Evolutionary conservation across 2,329 filamentous ascomycete genomes (phyloP).

Genomic region (Penicillium decumbens): DNA sequence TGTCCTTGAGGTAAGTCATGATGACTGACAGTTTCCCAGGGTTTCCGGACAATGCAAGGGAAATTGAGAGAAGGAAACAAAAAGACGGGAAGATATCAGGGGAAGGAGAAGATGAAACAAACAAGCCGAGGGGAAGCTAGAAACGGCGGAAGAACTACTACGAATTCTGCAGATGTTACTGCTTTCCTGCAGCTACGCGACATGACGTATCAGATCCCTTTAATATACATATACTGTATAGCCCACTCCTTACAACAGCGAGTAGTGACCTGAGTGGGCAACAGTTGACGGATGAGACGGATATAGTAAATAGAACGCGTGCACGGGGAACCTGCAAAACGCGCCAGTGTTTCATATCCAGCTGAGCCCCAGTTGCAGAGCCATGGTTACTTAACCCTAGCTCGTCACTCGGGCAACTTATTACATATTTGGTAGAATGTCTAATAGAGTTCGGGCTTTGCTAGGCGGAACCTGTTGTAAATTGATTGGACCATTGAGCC

Average conservation of each 20-base stretch:
- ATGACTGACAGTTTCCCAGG: constrained; percentile 2
- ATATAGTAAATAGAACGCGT: constrained; percentile 10
- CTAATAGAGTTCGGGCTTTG: background rate
- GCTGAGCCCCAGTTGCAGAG: constrained; percentile 9
- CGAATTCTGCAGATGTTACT: background rate
- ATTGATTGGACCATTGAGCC: background rate
- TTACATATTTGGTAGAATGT: background rate
- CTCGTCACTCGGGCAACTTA: constrained; percentile 3
- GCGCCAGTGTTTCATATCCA: constrained; percentile 25
- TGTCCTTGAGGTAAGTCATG: constrained; percentile 42
- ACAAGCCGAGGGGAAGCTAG: constrained; percentile 3
- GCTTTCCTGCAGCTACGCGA: background rate
- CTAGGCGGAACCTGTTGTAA: background rate
- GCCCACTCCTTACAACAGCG: background rate
- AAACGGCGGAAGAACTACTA: constrained; percentile 1
- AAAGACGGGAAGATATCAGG: constrained; percentile 12
- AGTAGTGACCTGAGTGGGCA: constrained; percentile 9
- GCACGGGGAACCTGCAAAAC: constrained; percentile 16
- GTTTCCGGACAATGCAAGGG: constrained; percentile 9
- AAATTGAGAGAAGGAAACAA: constrained; percentile 11
- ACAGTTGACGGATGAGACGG: background rate
- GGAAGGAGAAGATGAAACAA: constrained; percentile 3
- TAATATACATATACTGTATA: background rate
- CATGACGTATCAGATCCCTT: background rate
- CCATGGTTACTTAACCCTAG: constrained; percentile 1